Base-by-base conservation (phyloP, 2,329 filamentous ascomycete genomes). In the Nothomitra cinnamomea region DNA sequence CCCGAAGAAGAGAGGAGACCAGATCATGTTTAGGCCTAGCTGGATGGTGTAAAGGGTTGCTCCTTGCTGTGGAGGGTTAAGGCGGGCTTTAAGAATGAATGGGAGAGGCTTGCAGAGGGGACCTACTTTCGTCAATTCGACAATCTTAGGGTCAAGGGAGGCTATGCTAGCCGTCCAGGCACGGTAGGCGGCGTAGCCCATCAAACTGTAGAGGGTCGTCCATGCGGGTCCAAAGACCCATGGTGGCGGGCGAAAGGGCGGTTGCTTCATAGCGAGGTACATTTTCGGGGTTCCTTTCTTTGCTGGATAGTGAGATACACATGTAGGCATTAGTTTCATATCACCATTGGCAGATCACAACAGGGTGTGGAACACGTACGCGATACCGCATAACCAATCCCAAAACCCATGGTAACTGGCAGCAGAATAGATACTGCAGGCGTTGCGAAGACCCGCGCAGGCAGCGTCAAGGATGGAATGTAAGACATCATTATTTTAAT, bases 1-100 rank as follows among this genome's bases (percentile, higher is more conserved):
- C n/a, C 78, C 76, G 64, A 95, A 95, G 76, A 95, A 95, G 10
- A 95, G 76, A 12, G 90, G 90, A 78, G 88, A 95, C 87, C 87
- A 96, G 53, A 83, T 67, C 28, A 94, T 72, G 66, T 95, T 95
- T 52, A 95, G 73, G 10, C 76, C 85, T 5, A 95, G 80, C 69
- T 95, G 89, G 56, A 88, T 73, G 1, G 85, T 85, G 72, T 95
- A 95, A 28, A 95, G 75, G 0, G 83, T 86, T 55, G 86, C 82
- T 59, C 82, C 83, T 59, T 80, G 69, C 67, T 69, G 54, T 28
- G 38, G 51, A 41, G 22, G 5, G 24, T 25, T 13, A 10, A 21
- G 6, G 21, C 41, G 3, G 41, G 22, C 17, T 13, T 19, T 13
- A 13, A 45, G 17, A 24, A 45, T 45, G 13, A 24, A 5, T 45